phyloP scores from a whole-genome alignment of 2,329 filamentous ascomycete species.

The Chaetomium globosum region DNA sequence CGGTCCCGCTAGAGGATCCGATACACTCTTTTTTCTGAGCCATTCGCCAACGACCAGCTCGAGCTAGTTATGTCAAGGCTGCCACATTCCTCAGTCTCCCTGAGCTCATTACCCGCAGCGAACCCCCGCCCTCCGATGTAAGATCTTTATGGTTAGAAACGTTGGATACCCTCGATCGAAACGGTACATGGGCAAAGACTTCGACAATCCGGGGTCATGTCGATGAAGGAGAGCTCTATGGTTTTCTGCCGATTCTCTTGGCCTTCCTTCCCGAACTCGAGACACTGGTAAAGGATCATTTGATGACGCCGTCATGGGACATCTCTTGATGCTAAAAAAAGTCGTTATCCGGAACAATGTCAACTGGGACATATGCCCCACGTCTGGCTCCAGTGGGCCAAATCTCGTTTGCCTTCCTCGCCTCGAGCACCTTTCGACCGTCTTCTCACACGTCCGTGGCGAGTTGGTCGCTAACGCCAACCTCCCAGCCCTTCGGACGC shows the following conservation, averaged over 20 bases:
- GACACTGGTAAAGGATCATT: neutral
- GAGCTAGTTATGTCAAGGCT: neutral
- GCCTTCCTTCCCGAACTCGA: neutral
- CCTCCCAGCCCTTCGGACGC: neutral
- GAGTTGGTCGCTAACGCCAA: neutral
- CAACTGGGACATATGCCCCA: neutral
- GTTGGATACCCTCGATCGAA: no score
- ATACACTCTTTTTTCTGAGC: conserved; percentile 2
- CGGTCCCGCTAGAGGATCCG: neutral
- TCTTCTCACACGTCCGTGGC: neutral
- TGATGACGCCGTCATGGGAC: neutral
- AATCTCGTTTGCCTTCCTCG: neutral
- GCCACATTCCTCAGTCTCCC: neutral
- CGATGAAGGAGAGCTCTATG: neutral
- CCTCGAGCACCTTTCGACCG: neutral
- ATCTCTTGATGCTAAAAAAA: neutral
- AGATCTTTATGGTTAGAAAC: neutral
- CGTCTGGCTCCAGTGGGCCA: no score
- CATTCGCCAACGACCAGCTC: neutral
- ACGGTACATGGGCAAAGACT: no score
- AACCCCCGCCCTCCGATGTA: neutral
- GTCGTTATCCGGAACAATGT: neutral
- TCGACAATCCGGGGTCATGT: no score
- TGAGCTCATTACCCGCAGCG: no score
- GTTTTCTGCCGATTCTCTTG: neutral